Evolutionary conservation across 148 eudicot species (phyloP).

Genomic region (Cornus suecica): DNA sequence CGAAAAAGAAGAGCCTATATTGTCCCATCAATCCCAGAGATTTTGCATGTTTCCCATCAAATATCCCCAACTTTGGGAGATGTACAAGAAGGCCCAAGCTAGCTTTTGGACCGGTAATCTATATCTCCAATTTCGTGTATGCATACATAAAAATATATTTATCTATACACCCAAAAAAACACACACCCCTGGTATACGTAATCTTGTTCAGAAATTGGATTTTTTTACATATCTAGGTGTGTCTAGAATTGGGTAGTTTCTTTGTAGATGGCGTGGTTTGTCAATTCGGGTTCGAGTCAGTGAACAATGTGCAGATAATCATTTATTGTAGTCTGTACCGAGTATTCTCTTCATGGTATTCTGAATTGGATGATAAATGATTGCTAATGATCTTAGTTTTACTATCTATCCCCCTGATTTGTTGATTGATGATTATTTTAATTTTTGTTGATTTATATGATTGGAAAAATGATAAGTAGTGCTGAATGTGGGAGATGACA

Average conservation of each 20-base stretch:
- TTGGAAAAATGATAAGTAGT: too few relatives aligned
- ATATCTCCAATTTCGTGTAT: too few relatives aligned
- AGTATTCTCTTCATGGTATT: background rate
- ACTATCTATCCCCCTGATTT: too few relatives aligned
- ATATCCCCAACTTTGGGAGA: slow-evolving; percentile 74
- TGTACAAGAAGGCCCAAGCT: slow-evolving; percentile 73
- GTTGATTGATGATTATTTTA: background rate
- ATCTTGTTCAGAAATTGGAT: background rate
- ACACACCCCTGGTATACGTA: background rate
- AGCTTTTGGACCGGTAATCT: slow-evolving; percentile 77
- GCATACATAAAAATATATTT: background rate
- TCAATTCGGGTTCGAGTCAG: too few relatives aligned
- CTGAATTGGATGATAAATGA: too few relatives aligned
- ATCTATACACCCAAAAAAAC: background rate
- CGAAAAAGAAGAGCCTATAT: slow-evolving; percentile 49
- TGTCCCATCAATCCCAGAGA: slow-evolving; percentile 49
- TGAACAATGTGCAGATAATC: too few relatives aligned
- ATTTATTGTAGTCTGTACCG: background rate
- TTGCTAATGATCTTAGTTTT: too few relatives aligned
- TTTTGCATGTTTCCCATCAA: slow-evolving; percentile 75
- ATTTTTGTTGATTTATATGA: background rate
- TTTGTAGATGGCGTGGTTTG: background rate
- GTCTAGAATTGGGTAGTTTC: background rate
- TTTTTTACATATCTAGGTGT: background rate
- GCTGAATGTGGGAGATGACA: too few relatives aligned